Evolutionary conservation across 2,329 filamentous ascomycete genomes (phyloP), one percentile per base, ranked within the genome.

Genomic region (Verticillium nonalfalfae): DNA sequence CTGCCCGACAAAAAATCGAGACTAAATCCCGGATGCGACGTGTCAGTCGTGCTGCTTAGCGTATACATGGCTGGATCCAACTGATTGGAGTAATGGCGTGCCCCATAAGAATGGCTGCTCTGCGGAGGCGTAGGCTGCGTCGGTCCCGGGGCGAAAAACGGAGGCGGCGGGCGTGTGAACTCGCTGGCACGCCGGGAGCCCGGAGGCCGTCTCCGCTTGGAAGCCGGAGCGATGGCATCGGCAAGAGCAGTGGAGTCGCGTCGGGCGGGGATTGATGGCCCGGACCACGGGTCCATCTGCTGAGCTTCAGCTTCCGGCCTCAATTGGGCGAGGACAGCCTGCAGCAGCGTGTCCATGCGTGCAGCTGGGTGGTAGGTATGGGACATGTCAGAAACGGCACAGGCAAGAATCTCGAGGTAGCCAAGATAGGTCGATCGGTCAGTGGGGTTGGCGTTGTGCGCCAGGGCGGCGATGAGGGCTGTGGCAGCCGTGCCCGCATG

Each of bases 401-500:
- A 74, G 0, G 79, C 78, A 1, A 85, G 74, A 39, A 81, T 81
- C 70, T 84, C 81, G 11, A 85, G 76, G 67, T 83, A 83, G 56
- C 73, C 71, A 38, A 78, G 68, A 58, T 77, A 76, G 14, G 70
- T 73, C n/a, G 72, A 72, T 21, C 73, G 71, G 59, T 78, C 75
- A 1, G 72, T 64, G 38, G 74, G 74, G 58, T 64, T 70, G 34
- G 69, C 71, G 58, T 73, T 71, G 60, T 74, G 74, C 2, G 76
- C 73, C 5, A 79, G 69, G 0, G 80, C 81, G 2, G 81, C 82
- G 40, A 85, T 78, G 45, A 85, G 71, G 0, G 82, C 82, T 1
- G 81, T 81, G 3, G 81, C 81, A 10, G 82, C 81, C 2, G 81
- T 83, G 3, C 81, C 81, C 34, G 80, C 78, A 69, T 85, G 82